Percentiles rank a stretch among this genome's conserved stretches.
Conservation (phyloP, 768 basidiomycete species). For the Aureoboletus auriporus region DNA sequence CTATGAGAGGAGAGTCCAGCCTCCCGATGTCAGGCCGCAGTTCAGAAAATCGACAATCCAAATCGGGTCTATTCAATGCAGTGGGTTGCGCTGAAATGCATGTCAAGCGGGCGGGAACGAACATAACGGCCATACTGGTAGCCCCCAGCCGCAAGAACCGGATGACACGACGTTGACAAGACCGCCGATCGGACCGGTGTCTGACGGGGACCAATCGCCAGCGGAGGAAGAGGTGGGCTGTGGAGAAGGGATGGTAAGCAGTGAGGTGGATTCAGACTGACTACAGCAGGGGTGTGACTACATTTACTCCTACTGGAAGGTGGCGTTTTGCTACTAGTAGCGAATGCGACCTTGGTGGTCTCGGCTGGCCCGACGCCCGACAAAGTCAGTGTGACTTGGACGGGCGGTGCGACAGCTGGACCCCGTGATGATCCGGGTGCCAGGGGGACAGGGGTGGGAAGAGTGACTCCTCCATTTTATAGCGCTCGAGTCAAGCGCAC, state of each 20-base stretch:
- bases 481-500: slow-evolving; percentile 24
- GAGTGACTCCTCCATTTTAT: slow-evolving; percentile 34
- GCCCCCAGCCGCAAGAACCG: too few species aligned
- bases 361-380: too few species aligned
- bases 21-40: slow-evolving; percentile 60
- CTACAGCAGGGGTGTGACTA: too few species aligned
- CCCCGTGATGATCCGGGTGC: slow-evolving; percentile 21
- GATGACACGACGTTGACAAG: too few species aligned
- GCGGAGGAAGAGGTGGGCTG: neutral
- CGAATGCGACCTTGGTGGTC: too few species aligned
- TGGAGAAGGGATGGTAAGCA: neutral
- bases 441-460: slow-evolving; percentile 18
- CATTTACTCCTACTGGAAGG: too few species aligned
- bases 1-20: slow-evolving; percentile 69
- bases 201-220: neutral
- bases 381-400: neutral
- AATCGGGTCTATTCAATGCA: too few species aligned
- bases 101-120: too few species aligned
- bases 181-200: slow-evolving; percentile 7
- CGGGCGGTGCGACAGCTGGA: slow-evolving; percentile 14
- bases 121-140: too few species aligned
- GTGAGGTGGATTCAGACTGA: too few species aligned
- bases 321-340: too few species aligned
- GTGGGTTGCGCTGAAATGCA: too few species aligned
- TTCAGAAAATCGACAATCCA: slow-evolving; percentile 78